Percentiles rank a stretch among this genome's conserved stretches.
phyloP scores from a whole-genome alignment of 768 basidiomycete species.

The Tricholoma furcatifolium region DNA sequence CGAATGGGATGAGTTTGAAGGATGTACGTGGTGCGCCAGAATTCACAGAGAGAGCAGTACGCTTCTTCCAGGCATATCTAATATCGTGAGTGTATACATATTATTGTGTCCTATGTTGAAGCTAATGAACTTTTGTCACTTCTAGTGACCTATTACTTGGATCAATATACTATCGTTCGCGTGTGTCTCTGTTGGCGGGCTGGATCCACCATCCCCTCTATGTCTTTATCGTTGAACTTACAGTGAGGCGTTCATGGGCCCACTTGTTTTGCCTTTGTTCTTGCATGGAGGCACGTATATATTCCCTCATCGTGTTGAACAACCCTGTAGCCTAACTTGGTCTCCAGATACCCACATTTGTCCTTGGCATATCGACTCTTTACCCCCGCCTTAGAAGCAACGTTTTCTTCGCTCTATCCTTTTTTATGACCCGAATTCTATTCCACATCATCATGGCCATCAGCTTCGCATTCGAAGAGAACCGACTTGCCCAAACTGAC shows the following conservation, averaged over 20 bases:
- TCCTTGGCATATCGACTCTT: conserved; percentile 46
- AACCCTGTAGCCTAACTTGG: conserved; percentile 26
- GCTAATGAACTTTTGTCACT: neutral
- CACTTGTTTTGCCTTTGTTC: conserved; percentile 44
- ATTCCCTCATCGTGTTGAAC: neutral
- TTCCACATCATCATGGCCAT: conserved; percentile 41
- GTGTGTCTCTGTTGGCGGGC: conserved; percentile 18
- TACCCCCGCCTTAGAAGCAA: conserved; percentile 45
- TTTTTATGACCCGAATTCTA: conserved; percentile 51
- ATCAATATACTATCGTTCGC: conserved; percentile 41
- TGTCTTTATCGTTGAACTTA: conserved; percentile 25
- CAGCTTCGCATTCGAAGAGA: conserved; percentile 24
- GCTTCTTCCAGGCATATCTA: conserved; percentile 21
- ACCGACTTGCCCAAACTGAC: conserved; percentile 25
- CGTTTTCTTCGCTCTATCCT: conserved; percentile 44
- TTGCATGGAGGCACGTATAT: conserved; percentile 43
- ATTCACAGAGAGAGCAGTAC: conserved; percentile 4
- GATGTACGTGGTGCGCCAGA: conserved; percentile 4
- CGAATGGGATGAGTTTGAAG: conserved; percentile 12
- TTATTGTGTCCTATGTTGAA: neutral
- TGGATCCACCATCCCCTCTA: conserved; percentile 16
- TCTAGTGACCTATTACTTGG: conserved; percentile 46
- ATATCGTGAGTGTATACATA: conserved; percentile 3
- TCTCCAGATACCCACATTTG: conserved; percentile 49
- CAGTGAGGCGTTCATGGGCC: conserved; percentile 31